Evolutionary conservation across 2,329 filamentous ascomycete genomes (phyloP), one percentile per base, ranked within the genome.

Genomic region (Venturia asperata): DNA sequence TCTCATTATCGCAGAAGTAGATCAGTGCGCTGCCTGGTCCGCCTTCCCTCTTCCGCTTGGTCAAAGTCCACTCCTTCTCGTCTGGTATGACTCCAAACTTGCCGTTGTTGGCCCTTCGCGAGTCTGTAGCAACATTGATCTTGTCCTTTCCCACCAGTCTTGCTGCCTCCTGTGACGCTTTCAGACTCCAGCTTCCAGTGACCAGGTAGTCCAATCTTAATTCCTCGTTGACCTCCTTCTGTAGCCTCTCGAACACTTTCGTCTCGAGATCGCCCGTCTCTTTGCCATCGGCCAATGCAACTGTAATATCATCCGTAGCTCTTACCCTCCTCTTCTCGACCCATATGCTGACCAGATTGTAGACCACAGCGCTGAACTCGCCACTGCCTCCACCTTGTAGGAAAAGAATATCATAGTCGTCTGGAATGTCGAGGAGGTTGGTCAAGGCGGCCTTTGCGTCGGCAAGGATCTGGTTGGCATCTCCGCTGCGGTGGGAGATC

Each of bases 1-100:
- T 96, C 80, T 97, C 92, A 71, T 97, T 97, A 75, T 92, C 89
- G 75, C 93, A 96, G 75, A 86, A 92, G 77, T 97, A 97, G 1
- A 93, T 88, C 71, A 96, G 82, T 0, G 91, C 80, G 85, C 67
- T 77, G 39, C 77, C 80, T 65, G 77, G 76, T 37, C 77, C 76
- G 47, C 75, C 76, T 11, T 87, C 80, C 45, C 85, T 80, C 69
- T 85, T 80, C 49, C 86, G 89, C 9, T 78, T 76, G 19, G 82
- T 85, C 66, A 94, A 81, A 42, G 82, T 88, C 91, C 91, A 97
- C 24, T 83, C 83, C 68, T 83, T 85, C 76, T 92, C 87, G 11
- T 87, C 82, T 0, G 93, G 89, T 63, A 97, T 96, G 67, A 80
- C 85, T 66, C 91, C 91, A 74, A 95, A 97, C 76, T 94, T 96